These are phyloP conservation scores for Umbelopsis sp. DNA, from an alignment of 192 early-diverging fungal species.

Conservation along the genomic window DNA sequence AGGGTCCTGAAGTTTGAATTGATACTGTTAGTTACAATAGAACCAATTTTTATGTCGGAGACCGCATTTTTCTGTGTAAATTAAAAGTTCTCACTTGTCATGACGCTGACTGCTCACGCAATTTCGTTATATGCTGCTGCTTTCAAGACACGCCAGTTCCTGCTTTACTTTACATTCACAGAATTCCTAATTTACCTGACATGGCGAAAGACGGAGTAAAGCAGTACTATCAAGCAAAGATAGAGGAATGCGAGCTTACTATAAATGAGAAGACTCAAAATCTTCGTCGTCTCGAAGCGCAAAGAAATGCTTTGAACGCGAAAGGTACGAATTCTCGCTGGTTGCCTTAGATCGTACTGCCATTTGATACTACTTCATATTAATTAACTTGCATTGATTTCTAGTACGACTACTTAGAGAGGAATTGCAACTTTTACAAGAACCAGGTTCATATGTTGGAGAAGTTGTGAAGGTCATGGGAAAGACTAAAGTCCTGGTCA, in stretches of 20 bases:
- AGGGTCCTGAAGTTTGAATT: background rate
- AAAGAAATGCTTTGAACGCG: conserved; percentile 95
- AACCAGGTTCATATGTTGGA: conserved; percentile 93
- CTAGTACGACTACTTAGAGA: conserved; percentile 93
- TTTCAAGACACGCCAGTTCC: background rate
- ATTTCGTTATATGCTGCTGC: background rate
- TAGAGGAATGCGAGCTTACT: conserved; percentile 85
- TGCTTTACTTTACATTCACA: conserved; percentile 9
- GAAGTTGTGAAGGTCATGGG: conserved; percentile 99
- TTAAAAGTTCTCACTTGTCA: background rate
- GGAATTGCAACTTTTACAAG: conserved; percentile 95
- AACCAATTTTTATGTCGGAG: no score
- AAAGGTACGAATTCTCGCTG: conserved; percentile 62
- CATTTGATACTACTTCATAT: background rate
- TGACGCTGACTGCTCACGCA: conserved; percentile 15
- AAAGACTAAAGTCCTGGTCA: conserved; percentile 92
- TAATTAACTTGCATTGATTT: background rate
- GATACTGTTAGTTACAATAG: no score
- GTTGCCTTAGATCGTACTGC: conserved; percentile 4
- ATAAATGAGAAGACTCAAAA: conserved; percentile 93
- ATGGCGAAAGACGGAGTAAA: conserved; percentile 62
- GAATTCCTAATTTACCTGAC: background rate
- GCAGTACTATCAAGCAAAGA: conserved; percentile 75
- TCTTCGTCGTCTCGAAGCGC: conserved; percentile 96
- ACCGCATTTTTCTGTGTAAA: background rate